Base-by-base conservation (phyloP, 805 yeast genomes). In the Wickerhamomyces silvicola region DNA sequence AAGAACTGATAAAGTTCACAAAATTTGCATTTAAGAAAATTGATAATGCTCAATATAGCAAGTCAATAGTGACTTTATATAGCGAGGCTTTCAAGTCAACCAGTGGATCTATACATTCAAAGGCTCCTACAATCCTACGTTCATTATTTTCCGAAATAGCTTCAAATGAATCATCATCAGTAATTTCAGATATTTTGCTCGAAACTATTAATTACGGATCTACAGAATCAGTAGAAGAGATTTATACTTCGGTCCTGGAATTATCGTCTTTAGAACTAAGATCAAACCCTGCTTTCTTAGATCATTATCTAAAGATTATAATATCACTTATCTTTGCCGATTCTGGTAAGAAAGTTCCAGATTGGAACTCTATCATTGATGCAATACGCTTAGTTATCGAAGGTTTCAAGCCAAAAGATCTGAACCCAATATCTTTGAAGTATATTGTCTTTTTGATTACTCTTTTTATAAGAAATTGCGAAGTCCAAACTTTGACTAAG, bases 41-140 rank as follows among this genome's bases (percentile, higher is more conserved):
- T 4, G 57, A 62, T 2, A 63, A 66, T 28, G 57, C 55, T 8
- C 64, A 71, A 9, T 83, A 77, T 48, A 68, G 70, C 35, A 74
- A 61, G 10, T 68, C 94, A 0, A 52, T 84, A 26, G 65, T 73
- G 3, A 64, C 68, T 6, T 65, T 88, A 25, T 77, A 77, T 49
- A 64, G 86, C 3, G 94, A 85, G 49, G 63, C 96, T 0, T 63
- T 88, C 53, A 78, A 72, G 41, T 77, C 85, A 27, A 76, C 94
- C 0, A 70, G 71, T 10, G 81, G 74, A 5, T 67, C 81, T 0
- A 64, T 88, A 38, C 95, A 90, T 53, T 81, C 95, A 2, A 84
- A 76, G 50, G 63, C 87, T 0, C 52, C 64, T 2, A 33, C 57
- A 1, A 73, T 85, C 6, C 50, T 83, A 26, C 56, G 63, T 3